Conservation (phyloP, 257 asterid species). For the Osmanthus fragrans region DNA sequence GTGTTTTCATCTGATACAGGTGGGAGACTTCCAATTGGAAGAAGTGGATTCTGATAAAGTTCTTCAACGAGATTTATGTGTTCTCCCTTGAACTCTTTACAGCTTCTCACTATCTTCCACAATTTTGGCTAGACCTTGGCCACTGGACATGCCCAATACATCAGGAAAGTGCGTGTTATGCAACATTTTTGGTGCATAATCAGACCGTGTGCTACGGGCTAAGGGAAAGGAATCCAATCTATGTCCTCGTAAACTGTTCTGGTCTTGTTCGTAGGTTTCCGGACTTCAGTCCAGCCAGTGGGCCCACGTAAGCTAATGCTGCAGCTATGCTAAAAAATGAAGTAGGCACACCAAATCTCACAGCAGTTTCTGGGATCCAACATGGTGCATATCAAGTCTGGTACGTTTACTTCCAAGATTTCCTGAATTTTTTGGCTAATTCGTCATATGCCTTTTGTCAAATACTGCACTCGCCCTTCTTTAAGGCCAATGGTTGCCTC, state of each 20-base stretch:
- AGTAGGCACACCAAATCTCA: conserved; percentile 22
- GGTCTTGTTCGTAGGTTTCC: conserved; percentile 29
- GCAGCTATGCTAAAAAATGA: conserved; percentile 38
- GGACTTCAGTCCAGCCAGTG: conserved; percentile 28
- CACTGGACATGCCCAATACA: conserved; percentile 33
- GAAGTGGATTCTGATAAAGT: conserved; percentile 34
- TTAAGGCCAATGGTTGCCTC: conserved; percentile 46
- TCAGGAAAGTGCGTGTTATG: conserved; percentile 28
- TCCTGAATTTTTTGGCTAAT: conserved; percentile 28
- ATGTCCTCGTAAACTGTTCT: conserved; percentile 30
- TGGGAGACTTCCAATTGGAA: conserved; percentile 44
- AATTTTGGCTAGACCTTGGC: conserved; percentile 35
- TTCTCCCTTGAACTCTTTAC: conserved; percentile 42
- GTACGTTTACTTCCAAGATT: conserved; percentile 18
- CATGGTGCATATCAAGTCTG: conserved; percentile 38
- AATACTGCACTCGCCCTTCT: conserved; percentile 20
- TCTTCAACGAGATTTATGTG: conserved; percentile 26
- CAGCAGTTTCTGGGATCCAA: conserved; percentile 30
- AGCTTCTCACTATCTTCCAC: conserved; percentile 34
- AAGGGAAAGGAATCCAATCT: conserved; percentile 37
- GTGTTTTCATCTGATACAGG: conserved; percentile 8
- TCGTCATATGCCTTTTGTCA: conserved; percentile 41
- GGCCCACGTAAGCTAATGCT: conserved; percentile 37
- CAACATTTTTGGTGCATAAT: conserved; percentile 25
- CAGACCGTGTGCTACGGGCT: conserved; percentile 31